A percentile compares a stretch with the other conserved stretches of the same genome.
These are phyloP conservation scores for Exophiala sp. DNA, from an alignment of 2,329 filamentous ascomycete genomes.

Conservation along the genomic window DNA sequence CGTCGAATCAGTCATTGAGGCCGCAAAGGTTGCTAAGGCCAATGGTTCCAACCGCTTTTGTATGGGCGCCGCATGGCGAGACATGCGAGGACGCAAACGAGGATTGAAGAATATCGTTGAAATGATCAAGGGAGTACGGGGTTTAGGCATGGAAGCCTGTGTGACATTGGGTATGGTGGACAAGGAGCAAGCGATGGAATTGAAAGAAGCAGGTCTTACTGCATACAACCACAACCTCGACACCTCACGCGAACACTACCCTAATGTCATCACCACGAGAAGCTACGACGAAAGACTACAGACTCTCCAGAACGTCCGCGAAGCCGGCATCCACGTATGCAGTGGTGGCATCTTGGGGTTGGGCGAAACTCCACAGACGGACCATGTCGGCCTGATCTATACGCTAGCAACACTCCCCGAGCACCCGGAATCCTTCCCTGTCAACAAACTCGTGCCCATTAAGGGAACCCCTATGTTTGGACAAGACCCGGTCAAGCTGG, in stretches of 20 bases:
- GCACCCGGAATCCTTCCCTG: conserved; percentile 87
- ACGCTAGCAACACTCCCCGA: conserved; percentile 75
- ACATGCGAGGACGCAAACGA: conserved; percentile 88
- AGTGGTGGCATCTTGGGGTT: conserved; percentile 84
- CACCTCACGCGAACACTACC: conserved; percentile 81
- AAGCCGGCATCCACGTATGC: conserved; percentile 86
- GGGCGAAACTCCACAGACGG: conserved; percentile 67
- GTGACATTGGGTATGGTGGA: conserved; percentile 96
- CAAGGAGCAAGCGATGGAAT: conserved; percentile 70
- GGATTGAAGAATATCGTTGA: conserved; percentile 77
- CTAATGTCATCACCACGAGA: conserved; percentile 77
- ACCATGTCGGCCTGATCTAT: conserved; percentile 78
- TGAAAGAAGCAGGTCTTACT: conserved; percentile 79
- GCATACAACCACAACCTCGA: conserved; percentile 96
- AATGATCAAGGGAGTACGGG: conserved; percentile 79
- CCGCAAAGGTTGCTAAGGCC: conserved; percentile 71
- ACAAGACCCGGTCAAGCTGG: conserved; percentile 68
- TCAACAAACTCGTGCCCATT: conserved; percentile 87
- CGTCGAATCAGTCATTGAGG: conserved; percentile 76
- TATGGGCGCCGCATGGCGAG: conserved; percentile 91
- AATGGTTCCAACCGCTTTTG: conserved; percentile 90
- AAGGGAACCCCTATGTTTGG: conserved; percentile 83
- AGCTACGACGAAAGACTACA: conserved; percentile 82
- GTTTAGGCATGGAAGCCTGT: conserved; percentile 83
- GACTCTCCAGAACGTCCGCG: conserved; percentile 74